A percentile compares a stretch with the other conserved stretches of the same genome.
Evolutionary conservation across 306 rosid species (phyloP).

Genomic region (Rosa rugosa): DNA sequence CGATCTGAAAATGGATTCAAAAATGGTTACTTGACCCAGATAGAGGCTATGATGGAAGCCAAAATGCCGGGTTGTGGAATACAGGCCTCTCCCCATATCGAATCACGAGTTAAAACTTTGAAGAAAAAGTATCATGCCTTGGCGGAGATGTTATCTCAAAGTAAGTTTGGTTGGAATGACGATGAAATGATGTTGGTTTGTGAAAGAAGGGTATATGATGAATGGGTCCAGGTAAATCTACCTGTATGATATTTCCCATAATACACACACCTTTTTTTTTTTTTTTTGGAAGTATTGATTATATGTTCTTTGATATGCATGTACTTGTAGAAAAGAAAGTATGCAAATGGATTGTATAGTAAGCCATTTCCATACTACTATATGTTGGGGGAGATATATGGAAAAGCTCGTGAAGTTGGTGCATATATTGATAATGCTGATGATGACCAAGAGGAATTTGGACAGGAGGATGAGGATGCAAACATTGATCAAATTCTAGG

Average conservation of each 20-base stretch:
- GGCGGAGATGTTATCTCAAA: conserved; percentile 12
- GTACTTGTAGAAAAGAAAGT: conserved; percentile 2
- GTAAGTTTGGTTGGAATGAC: conserved; percentile 13
- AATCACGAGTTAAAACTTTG: conserved; percentile 22
- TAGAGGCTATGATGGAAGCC: conserved; percentile 15
- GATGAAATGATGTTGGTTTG: conserved; percentile 11
- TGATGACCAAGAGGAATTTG: conserved; percentile 13
- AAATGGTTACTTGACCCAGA: conserved; percentile 16
- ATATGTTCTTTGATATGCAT: not conserved
- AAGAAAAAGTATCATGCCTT: conserved; percentile 17
- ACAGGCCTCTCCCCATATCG: conserved; percentile 17
- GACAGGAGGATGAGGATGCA: conserved; percentile 7
- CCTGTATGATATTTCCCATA: not conserved
- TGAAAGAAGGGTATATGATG: conserved; percentile 6
- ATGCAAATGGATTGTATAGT: conserved; percentile 9
- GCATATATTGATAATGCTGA: conserved; percentile 7
- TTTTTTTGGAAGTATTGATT: not conserved
- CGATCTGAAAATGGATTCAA: conserved; percentile 12
- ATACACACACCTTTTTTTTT: not conserved
- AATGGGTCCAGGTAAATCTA: conserved; percentile 15
- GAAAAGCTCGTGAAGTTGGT: not conserved
- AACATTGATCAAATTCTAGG: not conserved
- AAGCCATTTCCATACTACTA: conserved; percentile 16
- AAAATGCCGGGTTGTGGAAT: conserved; percentile 21
- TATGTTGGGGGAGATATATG: conserved; percentile 13